phyloP scores from a whole-genome alignment of 495 filamentous ascomycete species.

The Baudoinia panamericana region DNA sequence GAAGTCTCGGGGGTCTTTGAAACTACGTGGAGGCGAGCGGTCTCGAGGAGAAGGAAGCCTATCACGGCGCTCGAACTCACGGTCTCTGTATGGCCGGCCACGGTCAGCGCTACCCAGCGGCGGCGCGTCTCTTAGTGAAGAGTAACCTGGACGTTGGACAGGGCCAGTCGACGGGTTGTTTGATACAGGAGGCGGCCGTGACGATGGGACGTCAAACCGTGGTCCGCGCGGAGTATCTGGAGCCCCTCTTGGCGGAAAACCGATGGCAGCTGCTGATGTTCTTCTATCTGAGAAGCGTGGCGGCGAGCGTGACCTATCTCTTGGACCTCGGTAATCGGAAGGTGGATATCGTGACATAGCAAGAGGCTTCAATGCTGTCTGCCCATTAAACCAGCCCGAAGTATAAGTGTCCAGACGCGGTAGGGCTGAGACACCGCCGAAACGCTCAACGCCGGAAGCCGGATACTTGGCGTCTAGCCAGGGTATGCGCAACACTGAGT shows the following conservation, averaged over 20 bases:
- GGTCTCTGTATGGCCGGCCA: conserved; percentile 21
- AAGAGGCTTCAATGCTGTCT: background rate
- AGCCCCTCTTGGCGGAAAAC: conserved; percentile 13
- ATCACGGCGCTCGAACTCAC: conserved; percentile 37
- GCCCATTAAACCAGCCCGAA: background rate
- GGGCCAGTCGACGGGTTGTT: background rate
- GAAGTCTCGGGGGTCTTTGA: conserved; percentile 8
- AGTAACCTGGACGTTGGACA: conserved; percentile 7
- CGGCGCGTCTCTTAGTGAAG: conserved; percentile 25
- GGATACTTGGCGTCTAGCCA: too few species aligned
- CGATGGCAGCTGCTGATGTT: conserved; percentile 24
- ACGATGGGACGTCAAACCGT: conserved; percentile 22
- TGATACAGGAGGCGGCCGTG: background rate
- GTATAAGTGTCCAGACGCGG: background rate
- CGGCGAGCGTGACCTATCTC: conserved; percentile 51
- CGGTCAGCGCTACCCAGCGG: conserved; percentile 21
- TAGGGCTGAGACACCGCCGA: too few species aligned
- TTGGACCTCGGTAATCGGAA: conserved; percentile 34
- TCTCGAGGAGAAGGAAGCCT: conserved; percentile 35
- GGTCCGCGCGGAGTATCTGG: conserved; percentile 35
- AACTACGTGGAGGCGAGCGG: conserved; percentile 18
- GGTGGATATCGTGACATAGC: conserved; percentile 21
- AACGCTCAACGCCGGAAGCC: too few species aligned
- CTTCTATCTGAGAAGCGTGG: conserved; percentile 39
- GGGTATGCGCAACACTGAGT: too few species aligned